Percentiles rank a stretch among this genome's conserved stretches.
These are phyloP conservation scores for Poteriospumella lacustris DNA, from an alignment of 108 stramenopile genomes.

Conservation along the genomic window DNA sequence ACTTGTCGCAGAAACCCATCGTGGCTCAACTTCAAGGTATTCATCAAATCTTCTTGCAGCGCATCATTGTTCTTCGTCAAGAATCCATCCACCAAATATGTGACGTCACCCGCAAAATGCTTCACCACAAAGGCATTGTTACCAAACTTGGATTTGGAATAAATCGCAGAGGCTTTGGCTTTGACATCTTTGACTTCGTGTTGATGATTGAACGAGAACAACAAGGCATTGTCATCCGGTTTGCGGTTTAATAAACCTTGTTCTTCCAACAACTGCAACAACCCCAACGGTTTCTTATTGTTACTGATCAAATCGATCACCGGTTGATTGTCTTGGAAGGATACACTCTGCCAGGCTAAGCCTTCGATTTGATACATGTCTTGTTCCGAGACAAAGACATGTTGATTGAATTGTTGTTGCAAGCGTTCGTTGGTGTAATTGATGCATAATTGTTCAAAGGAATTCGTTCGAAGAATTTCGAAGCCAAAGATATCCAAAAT, in stretches of 20 bases:
- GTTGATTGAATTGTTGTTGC: conserved; percentile 24
- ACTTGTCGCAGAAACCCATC: conserved; percentile 3
- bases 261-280: conserved; percentile 72
- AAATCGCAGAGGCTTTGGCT: background rate
- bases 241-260: conserved; percentile 55
- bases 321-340: conserved; percentile 40
- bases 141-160: conserved; percentile 21
- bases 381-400: conserved; percentile 24
- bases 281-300: conserved; percentile 53
- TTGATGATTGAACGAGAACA: background rate
- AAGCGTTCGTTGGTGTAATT: conserved; percentile 24
- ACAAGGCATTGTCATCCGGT: conserved; percentile 52
- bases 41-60: conserved; percentile 53
- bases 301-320: conserved; percentile 48
- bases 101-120: conserved; percentile 78
- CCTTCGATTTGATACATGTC: background rate
- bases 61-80: conserved; percentile 69
- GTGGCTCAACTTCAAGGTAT: background rate
- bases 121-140: conserved; percentile 59
- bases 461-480: conserved; percentile 22
- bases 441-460: conserved; percentile 27
- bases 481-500: conserved; percentile 42
- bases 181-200: background rate
- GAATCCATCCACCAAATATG: conserved; percentile 69
- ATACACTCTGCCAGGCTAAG: conserved; percentile 14